Base-by-base conservation (phyloP, 495 filamentous ascomycete genomes). In the Cercophora newfieldiana region DNA sequence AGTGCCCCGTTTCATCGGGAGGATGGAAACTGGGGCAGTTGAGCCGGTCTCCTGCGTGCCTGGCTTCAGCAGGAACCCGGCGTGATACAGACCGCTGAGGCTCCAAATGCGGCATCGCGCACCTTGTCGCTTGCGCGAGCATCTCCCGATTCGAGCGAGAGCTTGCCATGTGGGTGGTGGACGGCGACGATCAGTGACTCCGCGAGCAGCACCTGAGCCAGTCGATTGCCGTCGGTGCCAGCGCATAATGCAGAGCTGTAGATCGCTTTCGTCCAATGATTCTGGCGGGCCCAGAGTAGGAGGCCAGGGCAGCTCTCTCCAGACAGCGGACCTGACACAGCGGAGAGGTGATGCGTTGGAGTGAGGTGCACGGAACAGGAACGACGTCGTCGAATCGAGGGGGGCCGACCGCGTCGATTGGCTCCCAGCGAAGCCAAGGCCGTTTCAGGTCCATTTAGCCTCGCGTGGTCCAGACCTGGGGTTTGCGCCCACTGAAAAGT, bases 371-470 rank as follows among this genome's bases (percentile, higher is more conserved):
- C 53, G 55, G 68, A 61, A 29, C 55, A 59, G 25, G 54, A 57
- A 60, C 37, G 44, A 44, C 66, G 66, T 74, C 71, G 65, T 74
- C 74, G 71, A 65, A 64, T 66, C 63, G 51, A 24, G 22, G 58
- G 55, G 49, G 48, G 60, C 37, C 61, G 29, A 26, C 33, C 12
- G 26, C 47, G 59, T 71, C 70, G 73, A 75, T 77, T 77, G 75
- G 75, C 65, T 68, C 30, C 29, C 44, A 61, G 61, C 61, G 50
- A 53, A 59, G 44, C 71, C 62, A 66, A 57, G 64, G 33, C 58
- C 28, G 75, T 77, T 75, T 77, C 75, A 75, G 71, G 55, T 66
- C 50, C 16, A 62, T 74, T 74, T 72, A 73, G 69, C 70, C 72
- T 71, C 67, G 63, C 63, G 50, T 69, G 51, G 57, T 65, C 64